Conservation (phyloP, 305 asterid genomes). For the Solanum hybrid region DNA sequence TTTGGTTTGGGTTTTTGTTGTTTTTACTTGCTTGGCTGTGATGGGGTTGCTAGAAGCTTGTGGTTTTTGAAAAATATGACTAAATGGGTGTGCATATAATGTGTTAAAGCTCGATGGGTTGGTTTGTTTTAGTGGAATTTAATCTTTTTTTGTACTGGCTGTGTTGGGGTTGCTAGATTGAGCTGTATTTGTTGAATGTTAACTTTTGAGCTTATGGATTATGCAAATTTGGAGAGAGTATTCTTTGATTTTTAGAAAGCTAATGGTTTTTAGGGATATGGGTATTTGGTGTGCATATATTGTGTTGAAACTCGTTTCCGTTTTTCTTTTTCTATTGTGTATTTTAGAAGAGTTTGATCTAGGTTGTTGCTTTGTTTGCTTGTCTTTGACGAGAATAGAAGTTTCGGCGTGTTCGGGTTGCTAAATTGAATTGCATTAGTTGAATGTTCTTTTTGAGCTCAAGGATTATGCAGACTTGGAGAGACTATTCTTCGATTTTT, state of each 20-base stretch:
- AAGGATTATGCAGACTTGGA: not conserved
- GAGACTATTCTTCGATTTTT: not conserved
- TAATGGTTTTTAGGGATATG: not conserved
- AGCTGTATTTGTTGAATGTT: not conserved
- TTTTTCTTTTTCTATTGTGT: not conserved
- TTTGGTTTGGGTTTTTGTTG: not conserved
- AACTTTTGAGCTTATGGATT: not conserved
- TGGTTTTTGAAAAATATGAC: not conserved
- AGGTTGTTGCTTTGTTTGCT: not conserved
- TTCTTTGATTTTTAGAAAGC: not conserved
- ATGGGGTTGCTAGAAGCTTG: not conserved
- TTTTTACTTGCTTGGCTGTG: not conserved
- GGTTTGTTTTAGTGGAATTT: not conserved
- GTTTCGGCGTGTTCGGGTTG: not conserved
- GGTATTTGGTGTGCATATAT: not conserved
- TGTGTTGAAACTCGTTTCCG: not conserved
- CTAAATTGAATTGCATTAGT: not conserved
- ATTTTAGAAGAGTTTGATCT: not conserved
- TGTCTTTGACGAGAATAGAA: not conserved
- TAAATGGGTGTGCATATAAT: not conserved
- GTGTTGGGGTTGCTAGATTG: not conserved
- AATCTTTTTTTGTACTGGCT: not conserved
- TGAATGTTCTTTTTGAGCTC: not conserved
- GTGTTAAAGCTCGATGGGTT: not conserved
- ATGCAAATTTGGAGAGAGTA: not conserved